Percentiles rank a stretch among this genome's conserved stretches.
Conservation (phyloP, 208 protist genomes). For the Polymyxa betae region DNA sequence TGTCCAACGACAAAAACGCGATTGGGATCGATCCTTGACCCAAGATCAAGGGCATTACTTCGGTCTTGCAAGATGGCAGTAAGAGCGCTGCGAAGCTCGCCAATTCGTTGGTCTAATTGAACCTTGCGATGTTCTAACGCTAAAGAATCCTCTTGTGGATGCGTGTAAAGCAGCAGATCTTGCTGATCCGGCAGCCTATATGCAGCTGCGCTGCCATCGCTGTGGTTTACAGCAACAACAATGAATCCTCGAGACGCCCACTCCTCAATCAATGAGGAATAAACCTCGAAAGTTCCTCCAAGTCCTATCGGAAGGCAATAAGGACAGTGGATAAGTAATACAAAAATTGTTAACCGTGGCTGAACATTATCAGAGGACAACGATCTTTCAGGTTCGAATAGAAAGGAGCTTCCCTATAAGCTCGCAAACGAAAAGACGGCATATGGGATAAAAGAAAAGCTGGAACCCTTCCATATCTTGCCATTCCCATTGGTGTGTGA, state of each 20-base stretch:
- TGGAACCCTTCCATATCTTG: not conserved
- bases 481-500: slow-evolving; percentile 2
- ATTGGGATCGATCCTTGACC: not conserved
- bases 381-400: not conserved
- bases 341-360: not conserved
- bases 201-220: slow-evolving; percentile 22
- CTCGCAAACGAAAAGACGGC: slow-evolving; percentile 11
- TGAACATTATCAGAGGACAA: slow-evolving; percentile 6
- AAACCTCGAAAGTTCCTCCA: slow-evolving; percentile 15
- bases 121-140: not conserved
- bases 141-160: not conserved
- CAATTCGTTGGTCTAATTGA: not conserved
- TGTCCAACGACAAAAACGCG: slow-evolving; percentile 12
- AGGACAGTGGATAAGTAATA: not conserved
- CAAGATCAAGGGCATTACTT: too few relatives aligned
- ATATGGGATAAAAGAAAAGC: not conserved
- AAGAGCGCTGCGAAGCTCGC: not conserved
- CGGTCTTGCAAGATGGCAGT: not conserved
- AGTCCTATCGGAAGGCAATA: not conserved
- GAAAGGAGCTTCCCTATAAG: not conserved
- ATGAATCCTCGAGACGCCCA: slow-evolving; percentile 37
- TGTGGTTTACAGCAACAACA: slow-evolving; percentile 27
- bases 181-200: not conserved
- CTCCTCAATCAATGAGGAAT: slow-evolving; percentile 38
- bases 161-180: not conserved